phyloP scores from a whole-genome alignment of 75 land plant genomes.

The Pinus taeda region DNA sequence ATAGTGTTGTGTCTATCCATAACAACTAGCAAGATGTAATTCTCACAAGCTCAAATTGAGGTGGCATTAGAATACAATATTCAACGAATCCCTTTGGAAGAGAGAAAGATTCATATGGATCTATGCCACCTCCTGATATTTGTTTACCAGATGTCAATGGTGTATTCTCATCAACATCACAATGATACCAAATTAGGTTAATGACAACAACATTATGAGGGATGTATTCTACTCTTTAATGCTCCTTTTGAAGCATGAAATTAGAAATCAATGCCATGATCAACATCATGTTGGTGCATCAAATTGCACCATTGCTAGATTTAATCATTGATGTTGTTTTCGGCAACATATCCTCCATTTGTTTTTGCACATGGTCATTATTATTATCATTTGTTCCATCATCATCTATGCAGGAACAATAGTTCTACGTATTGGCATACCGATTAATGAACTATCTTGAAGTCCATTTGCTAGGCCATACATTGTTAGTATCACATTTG shows the following conservation, averaged over 20 bases:
- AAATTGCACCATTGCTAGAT: constrained; percentile 12
- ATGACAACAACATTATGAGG: constrained; percentile 10
- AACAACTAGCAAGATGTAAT: too few species aligned
- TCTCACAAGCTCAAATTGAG: too few species aligned
- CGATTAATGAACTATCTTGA: too few species aligned
- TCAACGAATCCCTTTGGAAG: constrained; percentile 55
- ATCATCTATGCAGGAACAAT: too few species aligned
- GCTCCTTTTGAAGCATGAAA: constrained; percentile 13
- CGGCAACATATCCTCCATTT: constrained; percentile 8
- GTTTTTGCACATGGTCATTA: constrained; percentile 10
- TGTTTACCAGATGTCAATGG: constrained; percentile 9
- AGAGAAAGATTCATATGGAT: constrained; percentile 24
- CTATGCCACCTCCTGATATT: constrained; percentile 13
- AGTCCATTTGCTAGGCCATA: too few species aligned
- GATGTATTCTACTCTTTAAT: constrained; percentile 18
- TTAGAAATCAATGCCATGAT: constrained; percentile 16
- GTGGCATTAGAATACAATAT: too few species aligned
- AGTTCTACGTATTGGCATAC: too few species aligned
- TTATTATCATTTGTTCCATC: constrained; percentile 11
- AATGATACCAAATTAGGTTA: not conserved
- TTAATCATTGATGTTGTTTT: constrained; percentile 10
- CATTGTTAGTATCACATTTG: too few species aligned
- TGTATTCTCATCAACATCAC: not conserved
- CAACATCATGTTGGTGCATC: constrained; percentile 23
- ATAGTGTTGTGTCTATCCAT: too few species aligned